Evolutionary conservation across 805 yeast genomes (phyloP).

Genomic region (Kazachstania africana): DNA sequence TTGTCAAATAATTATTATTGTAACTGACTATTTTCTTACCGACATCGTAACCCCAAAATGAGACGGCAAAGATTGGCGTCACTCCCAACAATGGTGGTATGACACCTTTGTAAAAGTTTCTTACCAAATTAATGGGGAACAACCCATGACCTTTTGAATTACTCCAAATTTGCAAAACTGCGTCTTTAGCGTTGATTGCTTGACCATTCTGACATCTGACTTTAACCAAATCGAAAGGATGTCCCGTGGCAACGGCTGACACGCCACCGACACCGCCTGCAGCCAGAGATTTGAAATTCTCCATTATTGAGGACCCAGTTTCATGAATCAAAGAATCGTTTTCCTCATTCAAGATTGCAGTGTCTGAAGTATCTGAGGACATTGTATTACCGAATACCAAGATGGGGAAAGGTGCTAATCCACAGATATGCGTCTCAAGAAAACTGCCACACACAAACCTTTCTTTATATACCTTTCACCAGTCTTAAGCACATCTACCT

Average conservation of each 20-base stretch:
- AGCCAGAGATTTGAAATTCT: slow-evolving; percentile 74
- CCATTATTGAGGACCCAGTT: slow-evolving; percentile 21
- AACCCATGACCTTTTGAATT: slow-evolving; percentile 17
- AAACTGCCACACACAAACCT: too few relatives aligned
- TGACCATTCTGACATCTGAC: slow-evolving; percentile 75
- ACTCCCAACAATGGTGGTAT: slow-evolving; percentile 92
- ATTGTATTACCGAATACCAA: not conserved
- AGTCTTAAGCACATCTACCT: too few relatives aligned
- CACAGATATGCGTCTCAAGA: too few relatives aligned
- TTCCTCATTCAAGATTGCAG: slow-evolving; percentile 5
- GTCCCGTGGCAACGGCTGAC: slow-evolving; percentile 91
- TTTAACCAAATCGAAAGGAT: slow-evolving; percentile 89
- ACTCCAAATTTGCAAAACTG: slow-evolving; percentile 59
- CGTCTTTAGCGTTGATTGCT: slow-evolving; percentile 52
- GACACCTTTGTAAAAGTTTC: slow-evolving; percentile 88
- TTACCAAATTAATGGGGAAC: slow-evolving; percentile 2
- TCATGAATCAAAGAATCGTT: not conserved
- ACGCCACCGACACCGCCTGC: slow-evolving; percentile 97
- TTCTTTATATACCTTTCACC: too few relatives aligned
- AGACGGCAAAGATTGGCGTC: slow-evolving; percentile 96
- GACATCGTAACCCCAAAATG: slow-evolving; percentile 95
- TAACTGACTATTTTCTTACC: slow-evolving; percentile 66
- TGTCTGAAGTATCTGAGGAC: slow-evolving; percentile 8
- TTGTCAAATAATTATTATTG: slow-evolving; percentile 22
- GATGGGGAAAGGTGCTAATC: too few relatives aligned